Percentiles rank a stretch among this genome's conserved stretches.
Evolutionary conservation across 2,329 filamentous ascomycete species (phyloP).

Genomic region (Coniochaeta pulveracea): DNA sequence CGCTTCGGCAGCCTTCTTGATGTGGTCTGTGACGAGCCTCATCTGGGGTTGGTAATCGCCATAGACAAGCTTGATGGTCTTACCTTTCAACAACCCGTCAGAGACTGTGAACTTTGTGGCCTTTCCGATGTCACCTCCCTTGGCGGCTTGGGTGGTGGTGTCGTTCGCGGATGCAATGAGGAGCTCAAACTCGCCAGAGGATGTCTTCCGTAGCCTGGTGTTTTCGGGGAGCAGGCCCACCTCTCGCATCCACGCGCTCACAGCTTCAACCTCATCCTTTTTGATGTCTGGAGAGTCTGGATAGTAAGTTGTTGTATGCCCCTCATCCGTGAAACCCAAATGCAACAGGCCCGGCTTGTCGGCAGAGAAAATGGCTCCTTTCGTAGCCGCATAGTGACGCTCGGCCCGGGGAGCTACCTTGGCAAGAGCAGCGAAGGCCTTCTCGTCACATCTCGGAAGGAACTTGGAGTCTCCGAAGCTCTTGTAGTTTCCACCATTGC

Average conservation of each 20-base stretch:
- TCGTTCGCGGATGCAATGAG: constrained; percentile 61
- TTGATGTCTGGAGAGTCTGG: constrained; percentile 65
- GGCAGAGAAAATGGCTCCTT: constrained; percentile 61
- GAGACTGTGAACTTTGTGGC: constrained; percentile 48
- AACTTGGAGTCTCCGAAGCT: constrained; percentile 81
- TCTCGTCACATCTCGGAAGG: constrained; percentile 57
- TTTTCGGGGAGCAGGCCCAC: constrained; percentile 67
- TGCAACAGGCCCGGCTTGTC: constrained; percentile 56
- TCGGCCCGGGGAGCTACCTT: constrained; percentile 47
- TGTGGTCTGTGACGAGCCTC: constrained; percentile 53
- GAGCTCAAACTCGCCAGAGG: constrained; percentile 55
- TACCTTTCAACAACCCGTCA: constrained; percentile 50
- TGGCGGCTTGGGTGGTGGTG: constrained; percentile 45
- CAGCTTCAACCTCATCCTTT: constrained; percentile 59
- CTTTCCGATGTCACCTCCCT: constrained; percentile 59
- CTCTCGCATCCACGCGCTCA: constrained; percentile 63
- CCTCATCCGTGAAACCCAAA: constrained; percentile 62
- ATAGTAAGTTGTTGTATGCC: constrained; percentile 75
- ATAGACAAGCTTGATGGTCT: constrained; percentile 59
- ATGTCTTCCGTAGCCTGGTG: constrained; percentile 59
- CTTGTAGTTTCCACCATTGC: constrained; percentile 78
- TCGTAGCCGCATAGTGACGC: constrained; percentile 54
- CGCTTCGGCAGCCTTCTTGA: constrained; percentile 56
- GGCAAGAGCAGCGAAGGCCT: constrained; percentile 54
- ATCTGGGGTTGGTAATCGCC: constrained; percentile 67